Evolutionary conservation across 805 yeast species (phyloP).

Genomic region (Starmera caribaea): DNA sequence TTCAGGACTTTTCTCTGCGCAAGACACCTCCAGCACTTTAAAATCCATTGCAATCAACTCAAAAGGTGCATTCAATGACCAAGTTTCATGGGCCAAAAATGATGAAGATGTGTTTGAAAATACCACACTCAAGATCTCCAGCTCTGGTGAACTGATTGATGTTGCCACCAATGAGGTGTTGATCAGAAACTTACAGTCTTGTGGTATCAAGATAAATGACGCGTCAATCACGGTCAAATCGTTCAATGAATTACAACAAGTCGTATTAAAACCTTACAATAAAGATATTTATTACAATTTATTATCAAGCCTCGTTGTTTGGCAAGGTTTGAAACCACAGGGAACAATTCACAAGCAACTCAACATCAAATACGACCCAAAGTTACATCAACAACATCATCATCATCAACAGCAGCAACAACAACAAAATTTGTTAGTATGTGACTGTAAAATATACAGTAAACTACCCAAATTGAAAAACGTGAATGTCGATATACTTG

Average conservation of each 20-base stretch:
- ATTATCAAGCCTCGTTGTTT: slow-evolving; percentile 37
- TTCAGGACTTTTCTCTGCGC: background rate
- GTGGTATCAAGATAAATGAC: background rate
- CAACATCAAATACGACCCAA: too few species aligned
- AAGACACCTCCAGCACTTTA: background rate
- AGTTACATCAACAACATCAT: too few species aligned
- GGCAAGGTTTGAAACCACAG: slow-evolving; percentile 45
- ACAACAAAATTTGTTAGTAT: slow-evolving; percentile 35
- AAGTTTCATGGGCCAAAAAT: slow-evolving; percentile 7
- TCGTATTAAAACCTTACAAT: slow-evolving; percentile 15
- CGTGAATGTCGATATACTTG: slow-evolving; percentile 4
- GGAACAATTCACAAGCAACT: slow-evolving; percentile 39
- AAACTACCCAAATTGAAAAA: slow-evolving; percentile 22
- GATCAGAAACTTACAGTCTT: slow-evolving; percentile 3
- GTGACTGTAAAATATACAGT: slow-evolving; percentile 58
- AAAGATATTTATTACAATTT: slow-evolving; percentile 28
- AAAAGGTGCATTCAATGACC: slow-evolving; percentile 9
- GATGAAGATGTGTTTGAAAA: background rate
- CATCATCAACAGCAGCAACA: slow-evolving; percentile 8
- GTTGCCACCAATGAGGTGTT: background rate
- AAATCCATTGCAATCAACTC: slow-evolving; percentile 2
- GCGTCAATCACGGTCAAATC: background rate
- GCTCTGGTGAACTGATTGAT: slow-evolving; percentile 1
- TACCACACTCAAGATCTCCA: slow-evolving; percentile 1
- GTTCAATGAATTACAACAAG: background rate